Evolutionary conservation across 345 rosid genomes (phyloP).

Genomic region (Fremontodendron californicum): DNA sequence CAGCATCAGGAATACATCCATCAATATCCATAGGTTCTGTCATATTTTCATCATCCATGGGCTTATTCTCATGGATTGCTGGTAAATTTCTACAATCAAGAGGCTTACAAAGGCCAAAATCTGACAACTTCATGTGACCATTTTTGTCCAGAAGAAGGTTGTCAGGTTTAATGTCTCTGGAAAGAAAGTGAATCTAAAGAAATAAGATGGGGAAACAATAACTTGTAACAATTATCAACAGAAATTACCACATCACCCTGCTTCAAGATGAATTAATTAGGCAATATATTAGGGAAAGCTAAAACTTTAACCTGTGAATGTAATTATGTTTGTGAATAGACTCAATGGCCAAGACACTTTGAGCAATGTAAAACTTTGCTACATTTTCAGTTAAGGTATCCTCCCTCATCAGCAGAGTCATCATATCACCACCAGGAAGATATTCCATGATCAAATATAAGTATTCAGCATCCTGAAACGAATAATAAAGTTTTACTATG

Average conservation of each 20-base stretch:
- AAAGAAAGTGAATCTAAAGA: constrained; percentile 19
- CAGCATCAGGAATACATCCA: constrained; percentile 68
- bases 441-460: constrained; percentile 94
- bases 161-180: constrained; percentile 94
- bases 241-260: neutral
- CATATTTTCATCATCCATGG: constrained; percentile 58
- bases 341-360: constrained; percentile 90
- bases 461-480: constrained; percentile 92
- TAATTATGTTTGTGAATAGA: constrained; percentile 92
- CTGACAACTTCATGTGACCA: constrained; percentile 98
- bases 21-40: constrained; percentile 89
- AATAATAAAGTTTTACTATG: constrained; percentile 92
- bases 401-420: constrained; percentile 93
- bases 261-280: constrained; percentile 7
- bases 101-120: constrained; percentile 98
- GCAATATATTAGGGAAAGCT: constrained; percentile 13
- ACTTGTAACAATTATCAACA: neutral
- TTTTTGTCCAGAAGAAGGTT: constrained; percentile 90
- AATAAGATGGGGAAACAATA: constrained; percentile 21
- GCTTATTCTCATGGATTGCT: constrained; percentile 72
- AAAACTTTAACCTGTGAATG: constrained; percentile 70
- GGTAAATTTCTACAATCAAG: constrained; percentile 79
- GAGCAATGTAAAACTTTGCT: constrained; percentile 88
- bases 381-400: constrained; percentile 82
- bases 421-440: constrained; percentile 97